Conservation (phyloP, 768 basidiomycete species). For the Pleurotus salmoneostramineus region DNA sequence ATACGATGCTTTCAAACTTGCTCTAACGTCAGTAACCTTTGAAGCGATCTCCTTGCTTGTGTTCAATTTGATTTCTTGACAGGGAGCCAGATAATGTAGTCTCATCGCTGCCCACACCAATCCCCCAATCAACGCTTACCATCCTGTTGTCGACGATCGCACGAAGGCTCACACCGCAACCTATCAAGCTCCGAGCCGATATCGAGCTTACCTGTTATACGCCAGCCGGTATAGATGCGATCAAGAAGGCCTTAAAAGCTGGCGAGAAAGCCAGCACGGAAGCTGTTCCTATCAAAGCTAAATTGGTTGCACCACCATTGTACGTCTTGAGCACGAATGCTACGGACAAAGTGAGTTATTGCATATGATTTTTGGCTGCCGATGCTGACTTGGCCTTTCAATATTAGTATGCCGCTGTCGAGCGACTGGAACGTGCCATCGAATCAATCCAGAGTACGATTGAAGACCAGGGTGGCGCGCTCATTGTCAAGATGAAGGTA, state of each 20-base stretch:
- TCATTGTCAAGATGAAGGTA: slow-evolving; percentile 97
- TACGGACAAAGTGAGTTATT: slow-evolving; percentile 77
- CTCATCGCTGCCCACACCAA: slow-evolving; percentile 54
- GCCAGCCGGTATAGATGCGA: slow-evolving; percentile 94
- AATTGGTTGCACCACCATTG: slow-evolving; percentile 92
- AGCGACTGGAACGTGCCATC: slow-evolving; percentile 90
- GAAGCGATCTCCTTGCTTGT: not conserved
- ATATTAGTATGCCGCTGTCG: slow-evolving; percentile 77
- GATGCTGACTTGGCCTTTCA: not conserved
- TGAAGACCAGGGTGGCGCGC: slow-evolving; percentile 76
- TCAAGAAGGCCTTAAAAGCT: slow-evolving; percentile 85
- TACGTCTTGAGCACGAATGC: slow-evolving; percentile 96
- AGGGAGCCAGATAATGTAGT: slow-evolving; percentile 73
- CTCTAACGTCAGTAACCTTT: slow-evolving; percentile 69
- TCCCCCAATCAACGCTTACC: slow-evolving; percentile 51
- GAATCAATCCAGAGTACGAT: slow-evolving; percentile 86
- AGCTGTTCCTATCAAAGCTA: slow-evolving; percentile 93
- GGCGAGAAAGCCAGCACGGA: slow-evolving; percentile 88
- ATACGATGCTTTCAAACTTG: slow-evolving; percentile 96
- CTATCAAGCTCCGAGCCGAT: slow-evolving; percentile 97
- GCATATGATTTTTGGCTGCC: not conserved
- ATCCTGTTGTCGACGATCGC: slow-evolving; percentile 84
- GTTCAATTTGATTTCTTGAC: slow-evolving; percentile 8
- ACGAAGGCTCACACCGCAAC: slow-evolving; percentile 93
- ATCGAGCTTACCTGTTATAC: slow-evolving; percentile 97